phyloP scores from a whole-genome alignment of 345 rosid species.

The Zanthoxylum bungeanum region DNA sequence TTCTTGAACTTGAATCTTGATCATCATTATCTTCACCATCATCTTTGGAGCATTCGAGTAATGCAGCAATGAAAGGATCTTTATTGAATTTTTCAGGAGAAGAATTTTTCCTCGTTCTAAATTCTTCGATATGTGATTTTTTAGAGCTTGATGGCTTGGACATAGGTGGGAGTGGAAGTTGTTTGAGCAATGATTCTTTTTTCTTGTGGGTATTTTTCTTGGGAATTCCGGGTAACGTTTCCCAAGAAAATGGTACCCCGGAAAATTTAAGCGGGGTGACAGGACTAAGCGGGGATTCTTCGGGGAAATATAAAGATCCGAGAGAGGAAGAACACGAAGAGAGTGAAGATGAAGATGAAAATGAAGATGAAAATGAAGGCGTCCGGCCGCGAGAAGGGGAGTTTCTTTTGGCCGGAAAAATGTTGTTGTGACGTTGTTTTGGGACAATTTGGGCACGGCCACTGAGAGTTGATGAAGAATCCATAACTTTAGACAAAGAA shows the following conservation, averaged over 20 bases:
- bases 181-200: conserved; percentile 26
- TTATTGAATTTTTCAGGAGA: conserved; percentile 15
- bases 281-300: conserved; percentile 52
- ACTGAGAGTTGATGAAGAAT: conserved; percentile 5
- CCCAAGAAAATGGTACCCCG: conserved; percentile 98
- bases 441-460: conserved; percentile 18
- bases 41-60: conserved; percentile 73
- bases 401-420: conserved; percentile 10
- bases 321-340: conserved; percentile 36
- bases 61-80: conserved; percentile 81
- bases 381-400: conserved; percentile 22
- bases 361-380: conserved; percentile 34
- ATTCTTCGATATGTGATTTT: conserved; percentile 13
- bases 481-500: conserved; percentile 15
- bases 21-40: conserved; percentile 13
- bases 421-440: conserved; percentile 9
- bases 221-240: conserved; percentile 80
- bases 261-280: conserved; percentile 53
- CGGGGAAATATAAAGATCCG: conserved; percentile 31
- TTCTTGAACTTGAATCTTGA: background rate
- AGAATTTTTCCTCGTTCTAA: conserved; percentile 24
- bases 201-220: conserved; percentile 43
- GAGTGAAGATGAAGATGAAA: conserved; percentile 28
- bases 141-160: conserved; percentile 26
- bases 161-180: conserved; percentile 70